Base-by-base conservation (phyloP, 495 filamentous ascomycete species). In the Penicillium argentinense region DNA sequence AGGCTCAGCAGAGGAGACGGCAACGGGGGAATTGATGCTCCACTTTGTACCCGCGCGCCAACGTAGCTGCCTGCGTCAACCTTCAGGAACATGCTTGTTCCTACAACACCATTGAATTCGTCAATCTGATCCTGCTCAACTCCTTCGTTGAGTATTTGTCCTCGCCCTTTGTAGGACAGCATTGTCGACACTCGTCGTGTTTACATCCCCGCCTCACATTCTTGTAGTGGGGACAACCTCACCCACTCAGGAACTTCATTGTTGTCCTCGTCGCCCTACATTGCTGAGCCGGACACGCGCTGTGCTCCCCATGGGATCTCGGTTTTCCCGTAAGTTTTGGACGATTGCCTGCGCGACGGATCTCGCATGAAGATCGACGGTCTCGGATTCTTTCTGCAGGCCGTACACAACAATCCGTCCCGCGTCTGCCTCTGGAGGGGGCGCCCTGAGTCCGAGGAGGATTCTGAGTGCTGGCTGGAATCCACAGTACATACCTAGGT, bases 331-430 rank as follows among this genome's bases (percentile, higher is more conserved):
- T 16, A 14, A n/a, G 8, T 33, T 33, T 18, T 36, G 33, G 16
- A 18, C 18, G 33, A 32, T 30, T 24, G 21, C 21, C 27, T 45
- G 4, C 17, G 22, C n/a, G 12, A 12, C 33, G 3, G 7, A 36
- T 36, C 33, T 36, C 30, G 30, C 30, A 33, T 36, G 17, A 21
- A 36, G 60, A 60, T 63, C 60, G 38, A 32, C 53, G 43, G 24
- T 26, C 23, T 34, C 28, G 34, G 45, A 60, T 57, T 63, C 53
- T 47, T 47, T 19, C 38, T 39, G 13, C 37, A 40, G 26, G 21
- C 51, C 44, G 49, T 24, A 46, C 44, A 52, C 45, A 60, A 57
- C 45, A 57, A 50, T 53, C 29, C 42, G 18, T 17, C 42, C 41
- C 45, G 47, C 42, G 30, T 42, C 1, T 33, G 33, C 16, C 33